Evolutionary conservation across 1,284 basidiomycete genomes (phyloP).

Genomic region (Puccinia triticina): DNA sequence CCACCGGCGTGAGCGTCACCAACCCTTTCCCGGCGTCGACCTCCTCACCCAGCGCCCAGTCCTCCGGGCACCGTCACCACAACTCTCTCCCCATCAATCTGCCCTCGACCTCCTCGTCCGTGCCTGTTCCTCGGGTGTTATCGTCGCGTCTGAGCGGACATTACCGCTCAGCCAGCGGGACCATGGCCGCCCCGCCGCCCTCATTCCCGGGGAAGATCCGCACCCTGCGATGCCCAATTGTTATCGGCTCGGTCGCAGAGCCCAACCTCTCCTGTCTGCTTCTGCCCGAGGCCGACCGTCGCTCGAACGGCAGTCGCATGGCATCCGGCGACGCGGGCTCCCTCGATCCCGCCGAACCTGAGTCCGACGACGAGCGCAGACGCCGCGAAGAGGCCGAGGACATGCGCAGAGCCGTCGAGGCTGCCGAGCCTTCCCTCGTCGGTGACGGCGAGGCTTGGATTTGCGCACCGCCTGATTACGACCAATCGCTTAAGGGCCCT

Average conservation of each 20-base stretch:
- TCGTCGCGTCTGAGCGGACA: conserved; percentile 52
- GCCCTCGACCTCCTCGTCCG: conserved; percentile 39
- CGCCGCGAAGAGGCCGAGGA: conserved; percentile 39
- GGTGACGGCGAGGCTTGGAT: conserved; percentile 47
- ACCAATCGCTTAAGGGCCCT: conserved; percentile 28
- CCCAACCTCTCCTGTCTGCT: conserved; percentile 54
- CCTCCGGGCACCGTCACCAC: conserved; percentile 54
- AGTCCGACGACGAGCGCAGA: conserved; percentile 19
- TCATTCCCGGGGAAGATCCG: conserved; percentile 59
- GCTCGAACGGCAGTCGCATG: conserved; percentile 10
- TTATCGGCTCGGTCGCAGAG: conserved; percentile 63
- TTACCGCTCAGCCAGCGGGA: conserved; percentile 44
- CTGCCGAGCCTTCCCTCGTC: conserved; percentile 39
- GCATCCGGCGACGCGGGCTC: background rate
- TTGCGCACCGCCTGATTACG: conserved; percentile 46
- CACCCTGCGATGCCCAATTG: conserved; percentile 61
- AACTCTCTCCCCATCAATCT: conserved; percentile 56
- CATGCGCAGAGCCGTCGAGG: conserved; percentile 44
- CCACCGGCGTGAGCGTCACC: conserved; percentile 51
- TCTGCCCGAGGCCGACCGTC: conserved; percentile 36
- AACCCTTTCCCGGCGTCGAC: conserved; percentile 54
- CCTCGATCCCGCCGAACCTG: background rate
- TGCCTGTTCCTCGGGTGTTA: conserved; percentile 47
- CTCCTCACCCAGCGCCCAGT: conserved; percentile 55
- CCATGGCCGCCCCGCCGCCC: conserved; percentile 39